phyloP scores from a whole-genome alignment of 306 rosid genomes.

The Nissolia schottii region DNA sequence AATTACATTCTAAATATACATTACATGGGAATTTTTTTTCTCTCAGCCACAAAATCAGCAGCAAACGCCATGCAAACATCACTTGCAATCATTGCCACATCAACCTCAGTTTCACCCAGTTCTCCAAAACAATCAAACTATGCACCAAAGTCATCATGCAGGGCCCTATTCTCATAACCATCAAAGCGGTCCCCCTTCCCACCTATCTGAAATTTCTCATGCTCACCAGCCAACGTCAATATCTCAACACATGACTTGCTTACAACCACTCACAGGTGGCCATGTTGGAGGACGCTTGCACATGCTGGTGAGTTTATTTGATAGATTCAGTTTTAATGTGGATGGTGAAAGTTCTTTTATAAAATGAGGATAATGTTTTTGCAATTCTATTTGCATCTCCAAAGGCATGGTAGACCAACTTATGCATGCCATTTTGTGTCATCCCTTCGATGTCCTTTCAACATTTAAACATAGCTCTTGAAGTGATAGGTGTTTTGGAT shows the following conservation, averaged over 20 bases:
- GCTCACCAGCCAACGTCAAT: constrained; percentile 75
- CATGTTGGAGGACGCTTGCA: constrained; percentile 88
- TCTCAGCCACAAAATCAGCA: constrained; percentile 67
- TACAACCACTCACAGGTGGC: constrained; percentile 62
- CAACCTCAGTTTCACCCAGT: constrained; percentile 81
- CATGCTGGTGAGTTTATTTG: constrained; percentile 62
- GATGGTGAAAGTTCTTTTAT: not conserved
- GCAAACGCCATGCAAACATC: constrained; percentile 66
- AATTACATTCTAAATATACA: not conserved
- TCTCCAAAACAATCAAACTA: constrained; percentile 71
- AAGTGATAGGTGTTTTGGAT: not conserved
- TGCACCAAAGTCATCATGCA: constrained; percentile 73
- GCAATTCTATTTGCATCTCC: constrained; percentile 1
- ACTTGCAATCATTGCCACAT: constrained; percentile 62
- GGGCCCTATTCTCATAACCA: constrained; percentile 72
- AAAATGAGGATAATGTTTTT: not conserved
- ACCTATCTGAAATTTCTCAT: constrained; percentile 73
- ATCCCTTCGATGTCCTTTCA: constrained; percentile 1
- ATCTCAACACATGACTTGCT: constrained; percentile 78
- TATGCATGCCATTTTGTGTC: not conserved
- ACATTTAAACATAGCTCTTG: not conserved
- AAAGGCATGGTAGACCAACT: not conserved
- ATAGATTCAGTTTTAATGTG: not conserved
- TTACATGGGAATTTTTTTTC: not conserved
- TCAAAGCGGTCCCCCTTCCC: constrained; percentile 66